Percentiles rank a stretch among this genome's conserved stretches.
Evolutionary conservation across 805 yeast species (phyloP).

Genomic region (Wickerhamiella allomyrinae): DNA sequence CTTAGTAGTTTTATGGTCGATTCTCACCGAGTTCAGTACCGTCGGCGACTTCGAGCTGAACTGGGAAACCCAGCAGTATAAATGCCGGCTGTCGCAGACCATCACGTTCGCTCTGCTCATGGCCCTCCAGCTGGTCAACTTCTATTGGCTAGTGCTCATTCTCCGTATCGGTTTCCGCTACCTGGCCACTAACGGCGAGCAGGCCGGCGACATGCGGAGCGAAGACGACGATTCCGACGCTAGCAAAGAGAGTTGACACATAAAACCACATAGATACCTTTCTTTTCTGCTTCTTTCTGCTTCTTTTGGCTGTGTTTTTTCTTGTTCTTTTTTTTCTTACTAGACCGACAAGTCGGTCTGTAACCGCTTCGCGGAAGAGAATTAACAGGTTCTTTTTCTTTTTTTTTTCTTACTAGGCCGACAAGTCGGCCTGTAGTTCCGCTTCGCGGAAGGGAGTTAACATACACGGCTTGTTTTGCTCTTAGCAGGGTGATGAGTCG

Average conservation of each 20-base stretch:
- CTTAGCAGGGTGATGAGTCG: neutral
- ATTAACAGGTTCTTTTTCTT: too few relatives aligned
- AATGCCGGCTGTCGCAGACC: slow-evolving; percentile 89
- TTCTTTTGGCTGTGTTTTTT: too few relatives aligned
- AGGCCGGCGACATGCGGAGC: slow-evolving; percentile 64
- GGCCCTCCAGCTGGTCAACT: slow-evolving; percentile 73
- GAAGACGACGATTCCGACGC: slow-evolving; percentile 43
- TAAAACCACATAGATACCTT: neutral
- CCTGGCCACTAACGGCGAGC: slow-evolving; percentile 38
- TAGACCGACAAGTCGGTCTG: too few relatives aligned
- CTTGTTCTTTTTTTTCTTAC: too few relatives aligned
- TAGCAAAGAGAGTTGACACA: neutral
- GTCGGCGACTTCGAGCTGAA: slow-evolving; percentile 71
- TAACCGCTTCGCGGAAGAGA: too few relatives aligned
- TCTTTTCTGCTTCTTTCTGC: too few relatives aligned
- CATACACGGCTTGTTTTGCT: too few relatives aligned
- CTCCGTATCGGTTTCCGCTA: slow-evolving; percentile 61
- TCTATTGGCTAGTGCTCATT: slow-evolving; percentile 78
- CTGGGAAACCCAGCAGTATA: slow-evolving; percentile 86
- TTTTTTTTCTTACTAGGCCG: too few relatives aligned
- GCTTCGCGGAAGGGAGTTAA: too few relatives aligned
- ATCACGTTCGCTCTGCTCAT: slow-evolving; percentile 67
- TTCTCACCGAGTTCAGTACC: slow-evolving; percentile 66
- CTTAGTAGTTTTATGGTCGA: slow-evolving; percentile 44
- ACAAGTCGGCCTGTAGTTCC: too few relatives aligned